Evolutionary conservation across 2,329 filamentous ascomycete species (phyloP).

Genomic region (Stagonosporopsis cucurbitacearum): DNA sequence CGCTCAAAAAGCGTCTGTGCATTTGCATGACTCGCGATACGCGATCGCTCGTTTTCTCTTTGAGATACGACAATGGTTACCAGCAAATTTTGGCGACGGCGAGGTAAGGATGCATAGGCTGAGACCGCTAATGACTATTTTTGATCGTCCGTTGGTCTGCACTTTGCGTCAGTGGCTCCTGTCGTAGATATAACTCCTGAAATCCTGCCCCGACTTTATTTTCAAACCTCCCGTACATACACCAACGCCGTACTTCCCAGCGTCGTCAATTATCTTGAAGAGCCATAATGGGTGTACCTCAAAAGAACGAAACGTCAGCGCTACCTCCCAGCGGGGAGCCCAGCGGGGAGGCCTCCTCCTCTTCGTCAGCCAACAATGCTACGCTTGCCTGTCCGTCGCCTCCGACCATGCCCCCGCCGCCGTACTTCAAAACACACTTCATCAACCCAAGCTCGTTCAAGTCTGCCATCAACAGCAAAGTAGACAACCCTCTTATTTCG

Average conservation of each 20-base stretch:
- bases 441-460: constrained; percentile 28
- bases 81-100: neutral
- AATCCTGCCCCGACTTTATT: neutral
- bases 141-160: neutral
- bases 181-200: constrained; percentile 1
- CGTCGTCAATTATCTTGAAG: neutral
- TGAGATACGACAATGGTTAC: neutral
- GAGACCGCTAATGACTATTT: neutral
- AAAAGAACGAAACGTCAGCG: neutral
- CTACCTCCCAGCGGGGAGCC: neutral
- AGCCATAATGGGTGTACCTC: neutral
- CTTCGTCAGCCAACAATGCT: neutral
- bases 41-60: constrained; percentile 10
- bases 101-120: constrained; percentile 4
- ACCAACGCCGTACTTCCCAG: neutral
- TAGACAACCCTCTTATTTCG: constrained; percentile 27
- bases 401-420: constrained; percentile 26
- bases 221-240: neutral
- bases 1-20: neutral
- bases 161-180: neutral
- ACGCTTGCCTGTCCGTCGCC: constrained; percentile 9
- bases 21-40: constrained; percentile 8
- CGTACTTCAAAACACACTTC: constrained; percentile 28
- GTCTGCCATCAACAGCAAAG: constrained; percentile 24
- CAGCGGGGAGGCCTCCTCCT: neutral